Evolutionary conservation across 2,329 filamentous ascomycete genomes (phyloP).

Genomic region (Penicillium polonicum): DNA sequence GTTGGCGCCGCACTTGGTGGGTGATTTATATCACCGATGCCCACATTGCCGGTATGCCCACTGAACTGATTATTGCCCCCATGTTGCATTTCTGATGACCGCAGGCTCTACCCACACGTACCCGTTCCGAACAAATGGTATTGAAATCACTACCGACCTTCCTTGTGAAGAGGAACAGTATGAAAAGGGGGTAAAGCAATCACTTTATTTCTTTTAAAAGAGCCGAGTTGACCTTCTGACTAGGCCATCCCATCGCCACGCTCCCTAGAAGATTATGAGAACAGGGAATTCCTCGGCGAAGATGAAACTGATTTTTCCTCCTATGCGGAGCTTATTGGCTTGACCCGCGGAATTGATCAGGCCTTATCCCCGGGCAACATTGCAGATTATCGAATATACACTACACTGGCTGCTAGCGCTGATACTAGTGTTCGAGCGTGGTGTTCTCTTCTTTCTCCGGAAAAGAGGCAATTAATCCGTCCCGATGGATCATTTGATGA

Average conservation of each 20-base stretch:
- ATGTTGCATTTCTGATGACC: neutral
- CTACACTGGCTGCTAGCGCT: neutral
- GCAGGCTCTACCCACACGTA: constrained; percentile 19
- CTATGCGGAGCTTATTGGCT: constrained; percentile 30
- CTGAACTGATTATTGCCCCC: neutral
- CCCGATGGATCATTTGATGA: constrained; percentile 52
- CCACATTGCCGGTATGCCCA: constrained; percentile 65
- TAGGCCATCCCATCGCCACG: constrained; percentile 17
- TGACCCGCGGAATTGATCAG: constrained; percentile 22
- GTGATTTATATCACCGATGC: constrained; percentile 67
- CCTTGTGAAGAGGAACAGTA: constrained; percentile 32
- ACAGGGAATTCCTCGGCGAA: constrained; percentile 27
- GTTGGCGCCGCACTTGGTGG: constrained; percentile 49
- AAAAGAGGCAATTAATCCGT: constrained; percentile 41
- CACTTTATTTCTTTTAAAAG: neutral
- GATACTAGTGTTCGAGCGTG: constrained; percentile 36
- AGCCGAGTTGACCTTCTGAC: neutral
- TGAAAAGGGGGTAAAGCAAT: constrained; percentile 25
- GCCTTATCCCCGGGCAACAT: constrained; percentile 23
- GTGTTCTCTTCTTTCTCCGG: constrained; percentile 39
- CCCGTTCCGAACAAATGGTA: constrained; percentile 22
- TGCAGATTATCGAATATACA: neutral
- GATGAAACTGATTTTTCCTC: constrained; percentile 29
- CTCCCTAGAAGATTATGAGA: constrained; percentile 32
- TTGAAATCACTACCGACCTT: constrained; percentile 25